These are phyloP conservation scores for Neurospora sp. DNA, from an alignment of 495 filamentous ascomycete species.

Conservation along the genomic window DNA sequence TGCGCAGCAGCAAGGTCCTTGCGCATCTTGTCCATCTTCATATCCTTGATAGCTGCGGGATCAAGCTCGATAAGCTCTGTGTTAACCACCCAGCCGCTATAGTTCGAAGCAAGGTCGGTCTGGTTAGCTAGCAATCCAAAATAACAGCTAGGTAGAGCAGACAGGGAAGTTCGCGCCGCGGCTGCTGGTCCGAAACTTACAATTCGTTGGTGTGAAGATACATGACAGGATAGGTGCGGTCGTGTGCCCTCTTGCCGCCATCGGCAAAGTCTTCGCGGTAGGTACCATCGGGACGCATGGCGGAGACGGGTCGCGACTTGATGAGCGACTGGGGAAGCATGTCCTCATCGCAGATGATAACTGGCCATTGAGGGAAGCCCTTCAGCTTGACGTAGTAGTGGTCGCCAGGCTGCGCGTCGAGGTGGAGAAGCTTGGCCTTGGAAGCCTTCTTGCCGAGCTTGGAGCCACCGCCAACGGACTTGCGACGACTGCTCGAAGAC, in stretches of 20 bases:
- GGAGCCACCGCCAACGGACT: slow-evolving; percentile 61
- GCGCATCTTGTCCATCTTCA: slow-evolving; percentile 59
- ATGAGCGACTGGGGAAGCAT: slow-evolving; percentile 72
- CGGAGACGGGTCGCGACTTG: slow-evolving; percentile 67
- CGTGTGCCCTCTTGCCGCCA: slow-evolving; percentile 68
- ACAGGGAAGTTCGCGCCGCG: background rate
- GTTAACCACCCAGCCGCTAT: slow-evolving; percentile 78
- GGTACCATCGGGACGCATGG: slow-evolving; percentile 65
- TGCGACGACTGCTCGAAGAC: slow-evolving; percentile 41
- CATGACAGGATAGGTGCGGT: slow-evolving; percentile 87
- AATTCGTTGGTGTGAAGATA: slow-evolving; percentile 91
- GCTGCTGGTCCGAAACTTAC: slow-evolving; percentile 44
- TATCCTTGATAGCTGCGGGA: slow-evolving; percentile 50
- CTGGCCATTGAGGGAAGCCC: slow-evolving; percentile 84
- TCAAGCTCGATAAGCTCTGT: slow-evolving; percentile 65
- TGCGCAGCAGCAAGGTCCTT: slow-evolving; percentile 68
- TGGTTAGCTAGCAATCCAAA: background rate
- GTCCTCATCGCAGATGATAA: slow-evolving; percentile 81
- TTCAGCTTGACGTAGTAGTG: slow-evolving; percentile 80
- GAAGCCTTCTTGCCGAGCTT: slow-evolving; percentile 80
- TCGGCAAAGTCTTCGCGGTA: slow-evolving; percentile 77
- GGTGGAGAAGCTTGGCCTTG: slow-evolving; percentile 54
- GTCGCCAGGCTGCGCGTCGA: slow-evolving; percentile 74
- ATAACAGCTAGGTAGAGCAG: background rate
- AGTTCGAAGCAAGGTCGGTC: slow-evolving; percentile 10